These are phyloP conservation scores for Saccharomyces hybrid DNA, from an alignment of 1,139 yeast species.

Conservation along the genomic window DNA sequence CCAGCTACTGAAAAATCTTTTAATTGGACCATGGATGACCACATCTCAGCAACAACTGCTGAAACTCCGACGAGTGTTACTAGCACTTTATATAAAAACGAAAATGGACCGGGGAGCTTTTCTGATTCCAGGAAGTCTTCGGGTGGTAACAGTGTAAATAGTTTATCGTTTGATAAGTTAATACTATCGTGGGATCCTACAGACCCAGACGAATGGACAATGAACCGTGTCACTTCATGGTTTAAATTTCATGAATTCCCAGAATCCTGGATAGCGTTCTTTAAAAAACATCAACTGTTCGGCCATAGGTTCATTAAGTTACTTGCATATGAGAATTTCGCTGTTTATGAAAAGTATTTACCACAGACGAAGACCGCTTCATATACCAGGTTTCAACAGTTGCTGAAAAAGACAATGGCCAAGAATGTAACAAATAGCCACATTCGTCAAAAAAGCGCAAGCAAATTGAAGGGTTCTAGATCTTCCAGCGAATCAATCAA, in stretches of 20 bases:
- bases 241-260: conserved; percentile 60
- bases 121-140: conserved; percentile 26
- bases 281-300: conserved; percentile 48
- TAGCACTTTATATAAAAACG: neutral
- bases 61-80: neutral
- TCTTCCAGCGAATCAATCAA: conserved; percentile 25
- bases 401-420: conserved; percentile 42
- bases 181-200: conserved; percentile 38
- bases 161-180: conserved; percentile 26
- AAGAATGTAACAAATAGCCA: conserved; percentile 31
- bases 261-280: conserved; percentile 61
- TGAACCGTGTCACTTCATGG: conserved; percentile 61
- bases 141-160: conserved; percentile 23
- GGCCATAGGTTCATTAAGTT: conserved; percentile 62
- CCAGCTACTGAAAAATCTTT: neutral
- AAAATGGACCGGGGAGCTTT: neutral
- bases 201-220: conserved; percentile 55
- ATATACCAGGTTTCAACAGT: conserved; percentile 49
- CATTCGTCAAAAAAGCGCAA: conserved; percentile 14
- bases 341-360: conserved; percentile 42
- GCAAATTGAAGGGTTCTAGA: conserved; percentile 8
- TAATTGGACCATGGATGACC: neutral
- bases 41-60: neutral
- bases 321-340: conserved; percentile 55
- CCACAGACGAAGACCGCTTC: conserved; percentile 41